phyloP scores from a whole-genome alignment of 441 rosid species.

The Gossypium gossypioides region DNA sequence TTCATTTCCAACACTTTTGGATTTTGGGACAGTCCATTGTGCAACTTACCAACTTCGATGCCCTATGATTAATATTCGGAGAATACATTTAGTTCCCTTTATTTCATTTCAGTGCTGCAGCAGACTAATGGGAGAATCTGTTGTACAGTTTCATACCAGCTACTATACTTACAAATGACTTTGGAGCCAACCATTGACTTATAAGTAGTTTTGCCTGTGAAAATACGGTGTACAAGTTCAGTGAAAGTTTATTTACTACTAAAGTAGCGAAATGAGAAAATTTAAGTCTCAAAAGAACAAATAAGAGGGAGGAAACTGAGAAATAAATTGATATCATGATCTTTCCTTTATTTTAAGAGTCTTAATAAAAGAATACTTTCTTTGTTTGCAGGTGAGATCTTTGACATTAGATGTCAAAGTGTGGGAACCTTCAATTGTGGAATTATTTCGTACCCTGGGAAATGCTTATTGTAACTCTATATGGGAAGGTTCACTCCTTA shows the following conservation, averaged over 20 bases:
- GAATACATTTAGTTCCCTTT: not conserved
- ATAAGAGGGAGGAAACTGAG: not conserved
- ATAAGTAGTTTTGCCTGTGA: conserved; percentile 1
- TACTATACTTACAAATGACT: conserved; percentile 1
- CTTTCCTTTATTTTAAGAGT: not conserved
- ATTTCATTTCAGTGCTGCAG: not conserved
- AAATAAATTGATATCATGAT: conserved; percentile 8
- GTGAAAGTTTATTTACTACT: not conserved
- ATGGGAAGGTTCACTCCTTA: conserved; percentile 66
- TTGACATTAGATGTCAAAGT: conserved; percentile 81
- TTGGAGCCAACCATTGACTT: not conserved
- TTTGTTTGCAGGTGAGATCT: conserved; percentile 72
- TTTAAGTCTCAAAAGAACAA: not conserved
- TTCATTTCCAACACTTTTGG: not conserved
- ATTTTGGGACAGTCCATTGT: not conserved
- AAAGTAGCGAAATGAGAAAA: not conserved
- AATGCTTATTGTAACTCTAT: conserved; percentile 73
- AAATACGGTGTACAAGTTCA: not conserved
- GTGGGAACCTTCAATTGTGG: conserved; percentile 83
- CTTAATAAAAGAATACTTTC: conserved; percentile 4
- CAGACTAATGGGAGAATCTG: not conserved
- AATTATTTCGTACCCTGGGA: conserved; percentile 62
- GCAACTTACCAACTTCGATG: not conserved
- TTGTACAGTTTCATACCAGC: not conserved
- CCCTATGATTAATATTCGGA: not conserved